Percentiles rank a stretch among this genome's conserved stretches.
Conservation (phyloP, 2,329 filamentous ascomycete genomes). For the Diplocarpon rosae region DNA sequence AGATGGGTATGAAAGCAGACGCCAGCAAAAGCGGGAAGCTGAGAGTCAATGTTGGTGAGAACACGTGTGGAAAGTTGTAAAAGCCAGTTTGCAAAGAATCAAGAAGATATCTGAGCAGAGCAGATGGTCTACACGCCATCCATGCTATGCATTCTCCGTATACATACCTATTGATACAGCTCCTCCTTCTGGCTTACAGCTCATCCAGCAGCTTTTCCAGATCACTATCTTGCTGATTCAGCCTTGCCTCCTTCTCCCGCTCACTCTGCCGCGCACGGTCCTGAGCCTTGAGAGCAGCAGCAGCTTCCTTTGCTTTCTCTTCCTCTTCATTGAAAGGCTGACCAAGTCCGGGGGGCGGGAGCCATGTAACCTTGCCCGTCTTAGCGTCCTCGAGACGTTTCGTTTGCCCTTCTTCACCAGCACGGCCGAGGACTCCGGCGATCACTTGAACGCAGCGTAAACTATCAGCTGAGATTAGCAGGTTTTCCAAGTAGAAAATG, state of each 20-base stretch:
- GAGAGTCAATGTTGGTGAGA: too few species aligned
- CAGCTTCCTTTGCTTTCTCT: neutral
- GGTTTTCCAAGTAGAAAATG: neutral
- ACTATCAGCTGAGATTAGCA: conserved; percentile 37
- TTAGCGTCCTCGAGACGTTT: conserved; percentile 53
- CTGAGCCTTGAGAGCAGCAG: neutral
- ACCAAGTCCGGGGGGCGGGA: conserved; percentile 28
- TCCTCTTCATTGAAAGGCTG: conserved; percentile 11
- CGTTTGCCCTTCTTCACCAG: conserved; percentile 66
- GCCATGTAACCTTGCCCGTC: conserved; percentile 53
- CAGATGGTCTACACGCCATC: neutral
- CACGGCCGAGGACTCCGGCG: conserved; percentile 72
- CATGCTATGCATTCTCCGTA: neutral
- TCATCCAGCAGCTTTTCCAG: too few species aligned
- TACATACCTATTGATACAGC: conserved; percentile 3
- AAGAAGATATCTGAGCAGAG: neutral
- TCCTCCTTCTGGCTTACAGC: neutral
- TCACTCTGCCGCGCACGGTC: neutral
- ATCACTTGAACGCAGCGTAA: conserved; percentile 73
- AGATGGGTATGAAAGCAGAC: too few species aligned
- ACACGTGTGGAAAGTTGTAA: too few species aligned
- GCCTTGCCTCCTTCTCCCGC: neutral
- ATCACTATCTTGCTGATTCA: too few species aligned
- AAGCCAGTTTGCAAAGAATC: too few species aligned
- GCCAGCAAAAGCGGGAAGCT: too few species aligned